These are phyloP conservation scores for Chaetoceros tenuissimus DNA, from an alignment of 108 stramenopile genomes.

Conservation along the genomic window DNA sequence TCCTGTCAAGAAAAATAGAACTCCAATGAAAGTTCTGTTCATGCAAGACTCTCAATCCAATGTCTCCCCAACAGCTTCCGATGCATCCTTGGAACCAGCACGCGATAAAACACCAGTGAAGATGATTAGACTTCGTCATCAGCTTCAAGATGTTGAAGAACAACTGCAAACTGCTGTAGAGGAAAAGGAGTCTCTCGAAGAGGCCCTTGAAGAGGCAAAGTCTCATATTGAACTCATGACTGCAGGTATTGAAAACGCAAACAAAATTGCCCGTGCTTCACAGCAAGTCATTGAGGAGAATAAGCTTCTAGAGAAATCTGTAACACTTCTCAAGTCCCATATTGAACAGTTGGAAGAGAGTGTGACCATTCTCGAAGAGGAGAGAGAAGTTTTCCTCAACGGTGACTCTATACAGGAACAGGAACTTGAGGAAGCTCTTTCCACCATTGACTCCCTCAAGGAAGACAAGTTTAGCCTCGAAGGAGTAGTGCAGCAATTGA, in stretches of 20 bases:
- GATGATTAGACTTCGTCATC: neutral
- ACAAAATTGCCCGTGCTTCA: neutral
- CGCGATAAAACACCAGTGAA: neutral
- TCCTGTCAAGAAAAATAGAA: neutral
- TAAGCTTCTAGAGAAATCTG: neutral
- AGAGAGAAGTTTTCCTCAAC: neutral
- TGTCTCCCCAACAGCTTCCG: neutral
- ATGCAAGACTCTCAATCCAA: neutral
- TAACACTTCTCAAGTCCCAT: neutral
- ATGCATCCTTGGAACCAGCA: neutral
- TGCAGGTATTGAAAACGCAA: neutral
- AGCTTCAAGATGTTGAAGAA: neutral
- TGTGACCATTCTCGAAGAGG: neutral
- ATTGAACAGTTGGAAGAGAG: neutral
- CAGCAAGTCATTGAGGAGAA: neutral
- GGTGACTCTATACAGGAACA: neutral
- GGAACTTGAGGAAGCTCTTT: neutral
- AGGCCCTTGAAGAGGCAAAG: neutral
- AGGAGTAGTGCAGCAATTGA: neutral
- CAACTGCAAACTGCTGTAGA: neutral
- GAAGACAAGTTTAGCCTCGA: neutral
- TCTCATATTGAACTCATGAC: neutral
- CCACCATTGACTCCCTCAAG: neutral
- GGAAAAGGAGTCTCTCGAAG: neutral
- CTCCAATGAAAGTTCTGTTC: neutral